Evolutionary conservation across 495 filamentous ascomycete species (phyloP), one percentile per base, ranked within the genome.

Genomic region (Talaromyces trachyspermus): DNA sequence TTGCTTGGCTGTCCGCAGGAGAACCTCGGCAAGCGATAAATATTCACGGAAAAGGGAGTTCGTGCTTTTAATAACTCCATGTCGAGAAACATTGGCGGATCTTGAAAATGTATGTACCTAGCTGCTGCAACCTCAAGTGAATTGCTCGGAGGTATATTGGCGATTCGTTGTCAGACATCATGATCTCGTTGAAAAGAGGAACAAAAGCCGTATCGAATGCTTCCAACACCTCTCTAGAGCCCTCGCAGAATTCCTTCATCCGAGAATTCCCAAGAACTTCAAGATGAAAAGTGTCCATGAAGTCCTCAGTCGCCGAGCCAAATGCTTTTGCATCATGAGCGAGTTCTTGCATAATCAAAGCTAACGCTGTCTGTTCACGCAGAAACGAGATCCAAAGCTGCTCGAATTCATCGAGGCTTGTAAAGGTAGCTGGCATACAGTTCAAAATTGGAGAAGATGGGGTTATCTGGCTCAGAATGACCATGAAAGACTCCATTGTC

Each of bases 351-450:
- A 20, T 14, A 20, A 41, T 24, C 8, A 24, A 20, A 4, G 12
- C 22, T 41, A 41, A 9, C 15, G 18, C 22, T 12, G 38, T 41
- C 20, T 41, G 8, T 95, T 81, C 58, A 70, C 81, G 5, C 51
- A 56, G 29, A 69, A 82, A 17, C 72, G 74, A 37, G 78, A 81
- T 67, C 81, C 83, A 58, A 71, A 78, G 23, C 69, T 96, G 42
- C 70, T 98, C 47, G 88, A 95, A 60, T 96, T 98, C 52, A 89
- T 96, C 18, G 96, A 92, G 23, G 89, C 89, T 6, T 89, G 83
- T 61, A 88, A 95, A 41, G 5, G 22, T 8, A 24, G 20, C 12
- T 12, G 38, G 38, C 4, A 41, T 41, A 2, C 22, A 12, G 22
- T 41, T 10, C 19, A 41, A 5, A 14, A 12, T 24, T 8, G 22